Evolutionary conservation across 75 land plant genomes (phyloP).

Genomic region (Picea glauca): DNA sequence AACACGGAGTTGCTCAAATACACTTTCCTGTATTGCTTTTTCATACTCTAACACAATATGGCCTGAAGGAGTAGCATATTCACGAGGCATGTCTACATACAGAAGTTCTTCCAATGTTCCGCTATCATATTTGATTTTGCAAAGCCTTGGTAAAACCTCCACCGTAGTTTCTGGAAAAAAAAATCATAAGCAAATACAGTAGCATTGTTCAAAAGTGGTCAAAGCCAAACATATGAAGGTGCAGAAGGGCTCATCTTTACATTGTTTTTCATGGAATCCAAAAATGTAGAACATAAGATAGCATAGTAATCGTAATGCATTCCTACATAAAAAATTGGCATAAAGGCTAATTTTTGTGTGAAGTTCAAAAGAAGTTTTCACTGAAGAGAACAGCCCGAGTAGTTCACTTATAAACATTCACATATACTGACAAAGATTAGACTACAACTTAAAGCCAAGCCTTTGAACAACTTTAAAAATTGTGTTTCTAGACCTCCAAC

Average conservation of each 20-base stretch:
- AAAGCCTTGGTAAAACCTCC: constrained; percentile 94
- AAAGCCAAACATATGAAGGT: too few species aligned
- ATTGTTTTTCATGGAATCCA: too few species aligned
- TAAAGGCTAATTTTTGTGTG: background rate
- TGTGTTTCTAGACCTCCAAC: background rate
- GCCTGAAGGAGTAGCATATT: constrained; percentile 71
- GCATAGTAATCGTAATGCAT: background rate
- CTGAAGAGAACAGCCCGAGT: background rate
- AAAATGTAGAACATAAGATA: too few species aligned
- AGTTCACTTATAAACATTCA: too few species aligned
- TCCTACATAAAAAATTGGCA: background rate
- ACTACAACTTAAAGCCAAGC: background rate
- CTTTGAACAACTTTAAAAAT: background rate
- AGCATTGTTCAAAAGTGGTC: background rate
- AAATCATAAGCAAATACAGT: background rate
- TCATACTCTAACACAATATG: constrained; percentile 90
- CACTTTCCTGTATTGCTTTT: constrained; percentile 97
- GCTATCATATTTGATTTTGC: constrained; percentile 93
- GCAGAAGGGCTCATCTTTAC: too few species aligned
- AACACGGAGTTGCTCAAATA: constrained; percentile 93
- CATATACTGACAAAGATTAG: too few species aligned
- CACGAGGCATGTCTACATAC: constrained; percentile 92
- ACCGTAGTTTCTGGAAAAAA: constrained; percentile 78
- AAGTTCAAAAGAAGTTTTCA: background rate
- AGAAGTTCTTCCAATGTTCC: constrained; percentile 92